Evolutionary conservation across 1,284 basidiomycete species (phyloP), one percentile per base, ranked within the genome.

Genomic region (Cystobasidium slooffiae): DNA sequence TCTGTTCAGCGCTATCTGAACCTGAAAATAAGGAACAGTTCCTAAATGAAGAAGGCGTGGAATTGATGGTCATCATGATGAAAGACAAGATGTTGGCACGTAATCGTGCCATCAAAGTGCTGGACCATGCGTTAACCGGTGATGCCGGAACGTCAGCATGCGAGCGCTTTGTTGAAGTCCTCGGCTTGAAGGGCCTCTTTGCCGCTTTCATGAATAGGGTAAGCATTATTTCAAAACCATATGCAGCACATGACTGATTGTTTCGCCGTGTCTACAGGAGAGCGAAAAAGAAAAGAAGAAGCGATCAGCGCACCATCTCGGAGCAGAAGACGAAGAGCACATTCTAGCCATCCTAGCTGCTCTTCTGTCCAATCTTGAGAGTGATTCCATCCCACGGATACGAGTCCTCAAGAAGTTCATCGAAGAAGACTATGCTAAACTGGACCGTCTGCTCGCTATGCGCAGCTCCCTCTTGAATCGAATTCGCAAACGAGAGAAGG

Each of bases 51-150:
- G 97, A 99, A 82, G 97, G 97, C 0, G 88, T 94, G 12, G 97
- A 99, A 79, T 86, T 99, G 31, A 97, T 99, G 94, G 87, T 97
- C 22, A 85, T 98, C 75, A 91, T 98, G 85, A 92, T 98, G 89
- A 94, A 91, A 82, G 91, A 92, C 78, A 97, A 94, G 81, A 87
- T 87, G 77, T 86, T 91, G 73, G 88, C 92, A 0, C 88, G 89
- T 64, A 90, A 89, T 12, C 85, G 92, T 47, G 88, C 93, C 0
- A 91, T 96, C 84, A 98, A 97, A 82, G 89, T 91, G 0, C 85
- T 99, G 16, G 92, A 97, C 80, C 91, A 93, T 81, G 94, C 95
- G 0, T 87, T 96, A 85, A 93, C 94, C 16, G 91, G 91, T 0
- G 83, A 88, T 20, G 84, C 89, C n/a, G 91, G 93, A 0, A 86